Percentiles rank a stretch among this genome's conserved stretches.
Evolutionary conservation across 2,329 filamentous ascomycete species (phyloP).

Genomic region (Penicillium polonicum): DNA sequence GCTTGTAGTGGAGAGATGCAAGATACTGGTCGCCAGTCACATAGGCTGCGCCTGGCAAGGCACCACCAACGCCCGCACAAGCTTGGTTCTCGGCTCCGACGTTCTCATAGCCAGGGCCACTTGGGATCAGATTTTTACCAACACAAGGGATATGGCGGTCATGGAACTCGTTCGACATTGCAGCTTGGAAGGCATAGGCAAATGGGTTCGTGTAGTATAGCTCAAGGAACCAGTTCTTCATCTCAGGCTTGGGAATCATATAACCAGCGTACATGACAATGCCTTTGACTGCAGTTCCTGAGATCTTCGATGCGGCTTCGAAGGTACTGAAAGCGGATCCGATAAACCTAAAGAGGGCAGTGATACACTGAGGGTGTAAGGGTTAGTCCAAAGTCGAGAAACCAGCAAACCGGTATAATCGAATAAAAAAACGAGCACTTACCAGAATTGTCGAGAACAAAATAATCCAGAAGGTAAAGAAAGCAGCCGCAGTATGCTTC

Average conservation of each 20-base stretch:
- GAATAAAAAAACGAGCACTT: neutral
- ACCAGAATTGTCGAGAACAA: conserved; percentile 10
- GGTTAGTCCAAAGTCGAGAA: conserved; percentile 25
- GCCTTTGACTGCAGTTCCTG: conserved; percentile 31
- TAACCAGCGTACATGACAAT: conserved; percentile 40
- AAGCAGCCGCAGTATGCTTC: conserved; percentile 50
- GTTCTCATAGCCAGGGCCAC: conserved; percentile 27
- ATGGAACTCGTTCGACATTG: conserved; percentile 35
- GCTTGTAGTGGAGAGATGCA: conserved; percentile 51
- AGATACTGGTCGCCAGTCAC: conserved; percentile 60
- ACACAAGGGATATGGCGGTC: conserved; percentile 29
- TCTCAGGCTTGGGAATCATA: conserved; percentile 43
- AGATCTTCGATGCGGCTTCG: conserved; percentile 56
- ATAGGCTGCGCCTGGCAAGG: conserved; percentile 46
- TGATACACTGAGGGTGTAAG: conserved; percentile 44
- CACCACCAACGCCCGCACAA: conserved; percentile 59
- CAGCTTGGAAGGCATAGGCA: conserved; percentile 33
- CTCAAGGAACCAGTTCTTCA: conserved; percentile 53
- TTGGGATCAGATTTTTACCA: conserved; percentile 31
- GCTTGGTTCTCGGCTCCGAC: conserved; percentile 29
- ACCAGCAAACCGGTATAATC: neutral
- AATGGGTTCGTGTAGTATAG: conserved; percentile 35
- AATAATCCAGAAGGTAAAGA: conserved; percentile 61
- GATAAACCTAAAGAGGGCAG: conserved; percentile 54
- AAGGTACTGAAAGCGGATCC: conserved; percentile 56